Evolutionary conservation across 73 alveolate species (phyloP), one percentile per base, ranked within the genome.

Genomic region (Halteria grandinella): DNA sequence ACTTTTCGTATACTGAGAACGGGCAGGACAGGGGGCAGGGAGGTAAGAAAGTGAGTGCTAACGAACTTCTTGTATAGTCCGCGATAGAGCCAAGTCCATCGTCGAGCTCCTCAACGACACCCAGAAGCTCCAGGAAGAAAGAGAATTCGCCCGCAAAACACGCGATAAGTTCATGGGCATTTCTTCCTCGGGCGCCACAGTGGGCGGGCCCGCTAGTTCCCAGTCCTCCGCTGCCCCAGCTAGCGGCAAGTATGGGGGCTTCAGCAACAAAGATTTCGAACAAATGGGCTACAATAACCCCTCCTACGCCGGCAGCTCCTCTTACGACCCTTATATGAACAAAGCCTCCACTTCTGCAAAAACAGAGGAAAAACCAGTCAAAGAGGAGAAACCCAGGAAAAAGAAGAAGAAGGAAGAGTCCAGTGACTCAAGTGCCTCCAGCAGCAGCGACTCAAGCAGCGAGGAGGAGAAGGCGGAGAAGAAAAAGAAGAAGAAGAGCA

Each of bases 121-220:
- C 11, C 51, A 55, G 32, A 63, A 59, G 37, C 64, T 80, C 31
- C 59, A 81, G 23, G 85, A 87, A 28, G 90, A 87, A 33, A 41
- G 91, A 48, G 95, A 87, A 32, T 80, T 55, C 69, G 91, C 95
- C 17, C 70, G 69, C 43, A n/a, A 80, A 36, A 80, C 77, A 15
- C 27, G 95, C 25, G 85, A 81, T 18, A 81, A 87, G 59, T 82
- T 87, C 53, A 43, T 55, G 18, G 89, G 90, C 7, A 78, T 85
- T 20, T 63, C 75, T 10, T 39, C 69, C 0, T 32, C 45, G 14
- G 34, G 76, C 33, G 78, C 39, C 50, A 48, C 49, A 6, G 31
- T 50, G 6, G 20, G 21, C 45, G 75, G 71, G 15, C 17, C 64
- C 12, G 23, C 64, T 18, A 59, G 69, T 7, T 3, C 81, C 28